Conservation (phyloP, 495 filamentous ascomycete species). For the Penicillium verhagenii region DNA sequence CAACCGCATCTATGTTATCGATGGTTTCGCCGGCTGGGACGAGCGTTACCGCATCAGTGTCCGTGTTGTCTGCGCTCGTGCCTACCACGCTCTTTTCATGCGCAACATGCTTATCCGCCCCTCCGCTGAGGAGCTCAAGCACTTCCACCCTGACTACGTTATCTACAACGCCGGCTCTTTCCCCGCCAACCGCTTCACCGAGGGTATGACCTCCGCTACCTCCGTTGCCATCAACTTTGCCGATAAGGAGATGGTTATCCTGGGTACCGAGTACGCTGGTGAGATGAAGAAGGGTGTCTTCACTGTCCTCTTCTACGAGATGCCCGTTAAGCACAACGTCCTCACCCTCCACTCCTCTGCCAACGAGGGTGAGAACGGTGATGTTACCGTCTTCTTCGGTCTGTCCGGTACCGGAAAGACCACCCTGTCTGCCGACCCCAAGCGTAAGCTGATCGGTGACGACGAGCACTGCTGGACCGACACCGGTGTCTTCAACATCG, state of each 20-base stretch:
- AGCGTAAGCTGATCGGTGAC: constrained; percentile 94
- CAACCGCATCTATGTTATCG: constrained; percentile 97
- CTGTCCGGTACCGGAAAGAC: constrained; percentile 99
- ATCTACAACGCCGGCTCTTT: constrained; percentile 99
- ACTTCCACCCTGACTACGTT: constrained; percentile 98
- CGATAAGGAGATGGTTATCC: constrained; percentile 96
- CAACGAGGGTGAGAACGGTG: constrained; percentile 82
- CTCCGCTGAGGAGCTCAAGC: constrained; percentile 79
- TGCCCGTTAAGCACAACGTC: constrained; percentile 99
- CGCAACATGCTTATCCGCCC: constrained; percentile 99
- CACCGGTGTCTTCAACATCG: constrained; percentile 96
- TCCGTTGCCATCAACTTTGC: constrained; percentile 86
- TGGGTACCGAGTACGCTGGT: constrained; percentile 97
- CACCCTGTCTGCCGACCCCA: constrained; percentile 93
- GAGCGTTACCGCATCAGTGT: constrained; percentile 97
- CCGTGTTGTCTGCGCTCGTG: constrained; percentile 95
- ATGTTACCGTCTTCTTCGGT: constrained; percentile 98
- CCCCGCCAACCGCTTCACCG: constrained; percentile 97
- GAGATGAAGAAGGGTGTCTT: constrained; percentile 99
- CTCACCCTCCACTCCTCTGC: constrained; percentile 94
- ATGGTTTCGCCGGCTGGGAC: constrained; percentile 98
- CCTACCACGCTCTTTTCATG: constrained; percentile 99
- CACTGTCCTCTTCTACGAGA: constrained; percentile 99
- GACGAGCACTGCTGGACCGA: constrained; percentile 99
- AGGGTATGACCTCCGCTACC: constrained; percentile 94